Evolutionary conservation across 805 yeast genomes (phyloP).

Genomic region (Teunomyces aglyptinius): DNA sequence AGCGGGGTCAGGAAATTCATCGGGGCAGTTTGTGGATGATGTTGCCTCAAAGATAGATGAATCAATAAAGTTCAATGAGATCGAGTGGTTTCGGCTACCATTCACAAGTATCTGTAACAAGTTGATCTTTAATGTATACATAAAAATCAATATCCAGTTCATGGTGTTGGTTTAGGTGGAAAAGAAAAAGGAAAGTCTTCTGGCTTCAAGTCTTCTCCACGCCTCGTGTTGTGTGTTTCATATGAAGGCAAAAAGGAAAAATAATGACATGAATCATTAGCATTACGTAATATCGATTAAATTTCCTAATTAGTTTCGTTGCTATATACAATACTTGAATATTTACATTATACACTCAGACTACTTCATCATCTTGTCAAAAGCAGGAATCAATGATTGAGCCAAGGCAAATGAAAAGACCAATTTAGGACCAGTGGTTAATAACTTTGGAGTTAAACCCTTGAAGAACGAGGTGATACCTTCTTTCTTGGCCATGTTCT

Average conservation of each 20-base stretch:
- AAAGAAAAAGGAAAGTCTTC: not conserved
- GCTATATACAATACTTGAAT: not conserved
- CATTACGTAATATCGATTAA: not conserved
- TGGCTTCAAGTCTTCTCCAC: not conserved
- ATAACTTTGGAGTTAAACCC: conserved; percentile 92
- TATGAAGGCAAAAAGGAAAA: not conserved
- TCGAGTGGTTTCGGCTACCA: conserved; percentile 31
- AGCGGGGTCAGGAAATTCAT: conserved; percentile 22
- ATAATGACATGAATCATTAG: not conserved
- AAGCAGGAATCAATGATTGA: conserved; percentile 94
- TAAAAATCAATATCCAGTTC: conserved; percentile 32
- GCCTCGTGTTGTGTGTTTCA: not conserved
- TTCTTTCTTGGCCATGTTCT: conserved; percentile 90
- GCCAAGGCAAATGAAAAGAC: conserved; percentile 98
- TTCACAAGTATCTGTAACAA: conserved; percentile 34
- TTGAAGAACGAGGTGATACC: conserved; percentile 90
- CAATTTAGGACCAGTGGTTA: conserved; percentile 97
- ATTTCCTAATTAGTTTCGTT: not conserved
- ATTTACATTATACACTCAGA: not conserved
- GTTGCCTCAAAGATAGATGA: conserved; percentile 31
- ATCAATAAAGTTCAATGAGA: conserved; percentile 30
- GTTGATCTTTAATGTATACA: conserved; percentile 38
- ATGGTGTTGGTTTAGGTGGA: conserved; percentile 14
- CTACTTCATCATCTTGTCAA: conserved; percentile 64
- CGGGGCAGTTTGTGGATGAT: conserved; percentile 23